Base-by-base conservation (phyloP, 148 eudicot species). In the Spergularia marina region DNA sequence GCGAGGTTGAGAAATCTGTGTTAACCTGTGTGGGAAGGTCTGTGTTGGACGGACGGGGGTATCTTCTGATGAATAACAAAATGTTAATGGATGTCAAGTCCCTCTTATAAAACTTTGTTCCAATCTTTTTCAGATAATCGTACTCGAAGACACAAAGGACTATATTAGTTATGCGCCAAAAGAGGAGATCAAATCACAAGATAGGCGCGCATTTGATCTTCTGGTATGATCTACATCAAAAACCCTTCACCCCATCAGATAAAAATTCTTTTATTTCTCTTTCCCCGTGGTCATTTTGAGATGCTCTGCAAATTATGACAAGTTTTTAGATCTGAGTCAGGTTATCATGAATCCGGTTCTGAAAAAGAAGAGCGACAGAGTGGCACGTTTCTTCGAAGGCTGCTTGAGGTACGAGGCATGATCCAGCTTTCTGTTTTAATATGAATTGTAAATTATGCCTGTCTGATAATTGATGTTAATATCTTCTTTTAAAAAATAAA, bases 301-400 rank as follows among this genome's bases (percentile, higher is more conserved):
- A 47, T 70, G 61, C 63, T 70, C 73, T 75, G 10, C 39, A 68
- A 49, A 68, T 57, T 62, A 2, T 82, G 71, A 81, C 74, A 72
- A 74, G 47, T 54, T 44, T 67, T 77, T 77, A 79, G 83, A 39
- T 77, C 30, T 80, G 82, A 78, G 81, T 82, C 96, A 95, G 98
- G 96, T 95, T 77, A 85, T 95, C 57, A 74, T 95, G 44, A 95
- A 95, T 76, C 98, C 98, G 21, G 82, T 80, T 70, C 85, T 95
- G 61, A 78, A 82, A 82, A 89, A 85, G 78, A 95, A 85, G 84
- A 83, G 97, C 68, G 71, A 83, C 76, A 89, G 76, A 79, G 81
- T 84, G 44, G 97, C 98, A 52, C 79, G 92, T 56, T 95, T 95
- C 82, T 95, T 95, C 62, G 98, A 95, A 85, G 98, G 98, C 58